Conservation (phyloP, 139 green algal species). For the Chlamydomonas sp. region DNA sequence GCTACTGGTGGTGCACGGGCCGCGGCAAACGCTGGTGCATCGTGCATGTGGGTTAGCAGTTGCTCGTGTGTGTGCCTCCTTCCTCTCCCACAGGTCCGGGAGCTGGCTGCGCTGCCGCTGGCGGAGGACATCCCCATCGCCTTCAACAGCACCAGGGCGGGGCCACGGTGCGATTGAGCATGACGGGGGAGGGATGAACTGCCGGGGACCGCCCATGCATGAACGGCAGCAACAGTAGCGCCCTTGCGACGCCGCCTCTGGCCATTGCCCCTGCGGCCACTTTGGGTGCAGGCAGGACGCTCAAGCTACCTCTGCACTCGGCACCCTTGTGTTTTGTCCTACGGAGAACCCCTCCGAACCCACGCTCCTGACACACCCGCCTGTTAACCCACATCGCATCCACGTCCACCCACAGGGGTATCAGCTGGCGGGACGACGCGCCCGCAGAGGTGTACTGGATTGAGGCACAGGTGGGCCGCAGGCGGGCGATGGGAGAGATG, state of each 20-base stretch:
- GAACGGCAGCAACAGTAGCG: no score
- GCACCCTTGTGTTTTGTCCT: no score
- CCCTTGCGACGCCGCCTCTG: no score
- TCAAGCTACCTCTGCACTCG: no score
- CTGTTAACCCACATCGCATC: not conserved
- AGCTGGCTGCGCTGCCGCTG: slow-evolving; percentile 88
- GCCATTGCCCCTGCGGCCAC: no score
- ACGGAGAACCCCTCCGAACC: not conserved
- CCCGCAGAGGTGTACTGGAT: slow-evolving; percentile 85
- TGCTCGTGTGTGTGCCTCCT: no score
- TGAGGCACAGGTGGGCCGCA: slow-evolving; percentile 79
- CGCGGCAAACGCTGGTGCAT: no score
- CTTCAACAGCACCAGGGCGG: slow-evolving; percentile 82
- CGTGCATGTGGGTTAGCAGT: no score
- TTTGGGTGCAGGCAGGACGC: no score
- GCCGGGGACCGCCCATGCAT: no score
- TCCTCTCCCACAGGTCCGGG: slow-evolving; percentile 55
- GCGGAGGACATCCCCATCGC: slow-evolving; percentile 96
- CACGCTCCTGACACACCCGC: not conserved
- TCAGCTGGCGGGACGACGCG: slow-evolving; percentile 92
- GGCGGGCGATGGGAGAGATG: no score
- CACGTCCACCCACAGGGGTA: slow-evolving; percentile 40
- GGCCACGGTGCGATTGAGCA: not conserved
- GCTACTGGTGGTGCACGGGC: no score
- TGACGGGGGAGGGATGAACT: not conserved